Conservation (phyloP, 2,329 filamentous ascomycete genomes). For the Hypoxylon sp. region DNA sequence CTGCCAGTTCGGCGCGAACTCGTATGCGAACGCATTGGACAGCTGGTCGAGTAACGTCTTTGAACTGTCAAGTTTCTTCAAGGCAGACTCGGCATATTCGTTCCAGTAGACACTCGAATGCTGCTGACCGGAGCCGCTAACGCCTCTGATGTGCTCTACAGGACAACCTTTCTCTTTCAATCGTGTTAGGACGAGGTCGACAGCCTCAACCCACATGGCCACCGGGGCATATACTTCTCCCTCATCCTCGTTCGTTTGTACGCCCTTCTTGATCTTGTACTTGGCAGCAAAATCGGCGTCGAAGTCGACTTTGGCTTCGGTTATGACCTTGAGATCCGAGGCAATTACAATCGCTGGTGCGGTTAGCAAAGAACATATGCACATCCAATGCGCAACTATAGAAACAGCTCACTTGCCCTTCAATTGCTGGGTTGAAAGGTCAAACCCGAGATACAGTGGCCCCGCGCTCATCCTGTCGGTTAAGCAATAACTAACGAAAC, state of each 20-base stretch:
- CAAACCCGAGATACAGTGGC: slow-evolving; percentile 89
- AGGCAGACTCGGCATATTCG: slow-evolving; percentile 71
- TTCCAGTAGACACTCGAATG: slow-evolving; percentile 98
- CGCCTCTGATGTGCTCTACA: slow-evolving; percentile 79
- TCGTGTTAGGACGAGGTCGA: slow-evolving; percentile 84
- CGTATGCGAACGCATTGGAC: slow-evolving; percentile 79
- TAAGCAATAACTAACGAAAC: slow-evolving; percentile 1
- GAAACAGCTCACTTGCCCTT: slow-evolving; percentile 71
- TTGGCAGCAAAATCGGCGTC: slow-evolving; percentile 81
- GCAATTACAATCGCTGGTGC: slow-evolving; percentile 81
- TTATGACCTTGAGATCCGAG: slow-evolving; percentile 81
- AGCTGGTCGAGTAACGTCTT: slow-evolving; percentile 80
- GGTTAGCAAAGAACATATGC: slow-evolving; percentile 20
- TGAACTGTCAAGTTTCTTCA: slow-evolving; percentile 70
- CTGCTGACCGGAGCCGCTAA: slow-evolving; percentile 95
- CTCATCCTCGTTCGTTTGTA: slow-evolving; percentile 82
- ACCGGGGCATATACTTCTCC: slow-evolving; percentile 94
- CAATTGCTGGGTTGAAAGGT: slow-evolving; percentile 95
- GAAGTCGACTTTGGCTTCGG: slow-evolving; percentile 94
- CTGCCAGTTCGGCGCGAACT: slow-evolving; percentile 96
- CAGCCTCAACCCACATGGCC: slow-evolving; percentile 91
- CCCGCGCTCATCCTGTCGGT: slow-evolving; percentile 55
- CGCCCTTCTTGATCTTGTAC: slow-evolving; percentile 89
- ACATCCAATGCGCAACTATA: not conserved
- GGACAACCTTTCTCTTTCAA: slow-evolving; percentile 78